Evolutionary conservation across 352 stramenopile species (phyloP), one percentile per base, ranked within the genome.

Genomic region (Phytophthora foliorum): DNA sequence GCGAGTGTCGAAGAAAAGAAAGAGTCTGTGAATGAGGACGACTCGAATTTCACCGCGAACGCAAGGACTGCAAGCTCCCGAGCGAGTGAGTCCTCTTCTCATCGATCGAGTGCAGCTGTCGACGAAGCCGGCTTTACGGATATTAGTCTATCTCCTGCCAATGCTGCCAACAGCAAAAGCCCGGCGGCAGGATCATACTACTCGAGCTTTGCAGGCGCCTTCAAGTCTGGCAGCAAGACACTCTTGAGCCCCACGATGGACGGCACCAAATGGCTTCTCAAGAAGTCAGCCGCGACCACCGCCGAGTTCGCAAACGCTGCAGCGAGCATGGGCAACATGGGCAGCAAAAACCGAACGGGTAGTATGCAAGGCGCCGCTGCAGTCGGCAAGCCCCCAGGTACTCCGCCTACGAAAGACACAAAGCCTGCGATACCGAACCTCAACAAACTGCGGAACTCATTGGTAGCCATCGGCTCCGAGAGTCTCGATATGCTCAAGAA

Each of bases 401-500:
- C 38, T 31, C 46, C 57, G 24, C 41, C 46, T 21, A 9, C 38
- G 24, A 76, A 78, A 11, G 41, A 66, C 8, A 32, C 38, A 19
- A 72, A 74, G 54, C 27, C 52, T 42, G 63, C 42, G 17, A 75
- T 90, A 27, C 69, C 76, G 14, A 81, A 85, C 36, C 59, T 90
- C 24, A 90, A 69, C 58, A 91, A 88, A 27, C 54, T 91, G 32
- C 76, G 77, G 21, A 84, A 66, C 45, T 93, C 85, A n/a, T 50
- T 93, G 25, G 78, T 63, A 9, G 72, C 82, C n/a, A 81, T 93
- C 27, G 85, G 85, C 6, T 84, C 81, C 2, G 85, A 93, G 57
- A 90, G 82, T 67, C 65, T 93, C 22, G 82, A 91, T 34, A 84
- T 93, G 79, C 77, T 91, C 24, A 91, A 91, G 62, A 93, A 93